phyloP scores from a whole-genome alignment of 805 yeast genomes.

The Vanderwaltozyma tropicalis region DNA sequence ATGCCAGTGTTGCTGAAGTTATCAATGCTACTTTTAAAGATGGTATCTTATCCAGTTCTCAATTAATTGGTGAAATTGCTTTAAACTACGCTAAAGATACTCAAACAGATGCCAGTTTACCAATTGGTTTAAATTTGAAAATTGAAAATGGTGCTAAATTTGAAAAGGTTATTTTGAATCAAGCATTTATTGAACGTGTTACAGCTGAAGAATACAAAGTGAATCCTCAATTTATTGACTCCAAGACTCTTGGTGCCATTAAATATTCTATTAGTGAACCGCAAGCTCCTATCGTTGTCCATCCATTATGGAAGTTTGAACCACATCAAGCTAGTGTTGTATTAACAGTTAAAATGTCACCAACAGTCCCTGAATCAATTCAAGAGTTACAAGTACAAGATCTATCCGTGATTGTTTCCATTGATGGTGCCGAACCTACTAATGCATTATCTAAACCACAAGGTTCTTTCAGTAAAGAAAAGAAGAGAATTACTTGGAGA shows the following conservation, averaged over 20 bases:
- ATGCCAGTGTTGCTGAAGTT: constrained; percentile 76
- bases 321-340: constrained; percentile 77
- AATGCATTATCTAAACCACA: constrained; percentile 85
- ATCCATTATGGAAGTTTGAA: constrained; percentile 88
- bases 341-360: constrained; percentile 42
- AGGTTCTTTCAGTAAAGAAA: constrained; percentile 82
- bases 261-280: constrained; percentile 53
- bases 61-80: constrained; percentile 79
- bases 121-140: constrained; percentile 35
- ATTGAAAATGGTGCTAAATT: constrained; percentile 34
- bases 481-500: constrained; percentile 81
- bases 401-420: constrained; percentile 40
- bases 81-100: constrained; percentile 42
- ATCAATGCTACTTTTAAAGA: constrained; percentile 65
- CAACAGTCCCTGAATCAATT: constrained; percentile 31
- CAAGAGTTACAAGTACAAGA: constrained; percentile 26
- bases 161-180: constrained; percentile 42
- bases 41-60: constrained; percentile 50
- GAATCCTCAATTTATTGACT: constrained; percentile 41
- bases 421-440: constrained; percentile 51
- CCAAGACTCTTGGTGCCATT: constrained; percentile 69
- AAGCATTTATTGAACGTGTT: constrained; percentile 42
- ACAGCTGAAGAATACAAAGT: constrained; percentile 35
- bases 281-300: constrained; percentile 58
- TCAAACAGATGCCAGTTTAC: constrained; percentile 26